Base-by-base conservation (phyloP, 2,329 filamentous ascomycete genomes). In the Colletotrichum lupini region DNA sequence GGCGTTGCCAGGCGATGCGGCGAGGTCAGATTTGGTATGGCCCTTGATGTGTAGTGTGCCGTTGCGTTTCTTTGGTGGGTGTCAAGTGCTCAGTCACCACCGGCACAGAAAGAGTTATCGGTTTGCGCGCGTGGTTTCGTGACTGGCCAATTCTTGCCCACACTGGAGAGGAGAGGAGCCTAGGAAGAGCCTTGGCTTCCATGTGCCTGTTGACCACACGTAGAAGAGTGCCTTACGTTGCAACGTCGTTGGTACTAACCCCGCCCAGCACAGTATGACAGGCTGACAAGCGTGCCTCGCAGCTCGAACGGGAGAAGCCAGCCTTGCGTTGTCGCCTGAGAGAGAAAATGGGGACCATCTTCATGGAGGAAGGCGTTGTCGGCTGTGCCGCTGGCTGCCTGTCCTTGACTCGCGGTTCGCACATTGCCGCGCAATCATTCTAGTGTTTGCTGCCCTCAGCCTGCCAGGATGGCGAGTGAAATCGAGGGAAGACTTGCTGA, bases 1-100 rank as follows among this genome's bases (percentile, higher is more conserved):
- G 68, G 42, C 26, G 68, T 22, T 67, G 68, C 32, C 35, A 52
- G 28, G 35, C 28, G 59, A 60, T 64, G 32, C 14, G 59, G 49
- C 53, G 32, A 24, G 42, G 46, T 5, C 22, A 60, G 70, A 56
- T 72, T 49, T 37, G 28, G 3, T 4, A n/a, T 14, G 26, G 14
- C n/a, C n/a, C 26, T 62, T 14, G 49, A 32, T 42, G 42, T 53
- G 46, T 37, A n/a, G 8, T 49, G 28, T 26, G n/a, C 46, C 46
- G n/a, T 19, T 53, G n/a, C n/a, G 28, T 12, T 53, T 37, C 28
- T 32, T 42, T 58, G 42, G 66, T 24, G 19, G 58, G 49, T 42
- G 16, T 42, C 22, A 52, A 53, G 46, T 35, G 60, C 30, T n/a
- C n/a, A 46, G 19, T 52, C 24, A 24, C 42, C 42, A n/a, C 16